These are phyloP conservation scores for Oenanthe javanica DNA, from an alignment of 140 eudicot species.

Conservation along the genomic window DNA sequence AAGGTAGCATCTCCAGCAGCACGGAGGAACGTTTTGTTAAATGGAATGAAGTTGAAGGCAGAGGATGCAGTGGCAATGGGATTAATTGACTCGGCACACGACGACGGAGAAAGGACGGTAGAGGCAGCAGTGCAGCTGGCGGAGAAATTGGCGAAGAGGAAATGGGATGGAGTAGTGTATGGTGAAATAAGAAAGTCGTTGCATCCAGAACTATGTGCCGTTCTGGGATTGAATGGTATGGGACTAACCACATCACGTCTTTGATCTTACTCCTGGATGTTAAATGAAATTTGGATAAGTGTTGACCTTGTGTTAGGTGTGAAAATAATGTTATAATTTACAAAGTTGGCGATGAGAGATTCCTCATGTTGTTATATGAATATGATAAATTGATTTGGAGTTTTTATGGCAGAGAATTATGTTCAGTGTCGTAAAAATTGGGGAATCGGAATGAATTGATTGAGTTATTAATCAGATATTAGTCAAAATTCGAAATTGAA, in stretches of 20 bases:
- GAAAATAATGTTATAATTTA: background rate
- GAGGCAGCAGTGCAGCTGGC: slow-evolving; percentile 43
- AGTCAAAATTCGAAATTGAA: too few species aligned
- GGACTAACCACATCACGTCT: slow-evolving; percentile 19
- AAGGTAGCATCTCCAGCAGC: slow-evolving; percentile 43
- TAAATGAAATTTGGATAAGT: background rate
- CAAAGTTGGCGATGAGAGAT: background rate
- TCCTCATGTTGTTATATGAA: background rate
- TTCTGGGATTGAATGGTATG: slow-evolving; percentile 33
- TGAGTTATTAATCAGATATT: too few species aligned
- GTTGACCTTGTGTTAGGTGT: background rate
- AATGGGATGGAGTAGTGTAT: slow-evolving; percentile 66
- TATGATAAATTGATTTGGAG: background rate
- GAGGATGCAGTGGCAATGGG: slow-evolving; percentile 62
- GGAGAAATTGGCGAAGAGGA: slow-evolving; percentile 47
- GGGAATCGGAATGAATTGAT: too few species aligned
- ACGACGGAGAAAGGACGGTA: slow-evolving; percentile 36
- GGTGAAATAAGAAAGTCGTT: slow-evolving; percentile 59
- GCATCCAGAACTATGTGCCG: slow-evolving; percentile 54
- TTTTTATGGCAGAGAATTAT: background rate
- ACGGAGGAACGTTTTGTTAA: slow-evolving; percentile 47
- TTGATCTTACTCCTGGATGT: background rate
- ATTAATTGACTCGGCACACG: slow-evolving; percentile 47
- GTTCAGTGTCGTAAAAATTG: too few species aligned
- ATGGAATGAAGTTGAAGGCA: slow-evolving; percentile 48